Evolutionary conservation across 2,329 filamentous ascomycete species (phyloP), one percentile per base, ranked within the genome.

Genomic region (Sporothrix curviconia): DNA sequence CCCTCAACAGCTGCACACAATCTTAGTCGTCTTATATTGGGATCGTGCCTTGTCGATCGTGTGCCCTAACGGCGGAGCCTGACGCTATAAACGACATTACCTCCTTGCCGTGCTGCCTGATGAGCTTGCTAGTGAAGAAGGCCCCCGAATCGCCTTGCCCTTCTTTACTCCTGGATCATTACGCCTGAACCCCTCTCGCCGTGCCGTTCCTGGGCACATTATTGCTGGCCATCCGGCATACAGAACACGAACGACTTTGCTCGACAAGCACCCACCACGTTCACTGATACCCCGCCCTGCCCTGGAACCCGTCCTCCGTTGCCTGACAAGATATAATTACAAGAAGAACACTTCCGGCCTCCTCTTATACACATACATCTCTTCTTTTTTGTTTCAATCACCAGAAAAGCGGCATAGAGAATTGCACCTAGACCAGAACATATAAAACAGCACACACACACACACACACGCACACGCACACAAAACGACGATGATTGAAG

Each of bases 51-150:
- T 39, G 19, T 39, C 55, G 17, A 44, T 46, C 39, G 47, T 15
- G 7, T 36, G 46, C 30, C 44, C 12, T 42, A 28, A 15, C 28
- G 32, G 17, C 37, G 50, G 19, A 24, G 22, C 28, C 25, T 51
- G 34, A 36, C 46, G 28, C 55, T 49, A 42, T 50, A 49, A n/a
- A 42, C 43, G 43, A 34, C 50, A 28, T 58, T 34, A 49, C 40
- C 34, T n/a, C 42, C 30, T 30, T 39, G 28, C 47, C 42, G 46
- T 42, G 37, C 44, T 43, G 24, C 30, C 55, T 66, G 63, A 75
- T 74, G 72, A 71, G 63, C 67, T 72, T 68, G 73, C 67, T 75
- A 75, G 65, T 75, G 69, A 75, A 68, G 72, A 64, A 39, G 50
- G 62, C 56, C 60, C 53, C 56, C 58, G 57, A 60, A 56, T 54